Percentiles rank a stretch among this genome's conserved stretches.
Evolutionary conservation across 331 rosid genomes (phyloP).

Genomic region (Erythrophleum ivorense): DNA sequence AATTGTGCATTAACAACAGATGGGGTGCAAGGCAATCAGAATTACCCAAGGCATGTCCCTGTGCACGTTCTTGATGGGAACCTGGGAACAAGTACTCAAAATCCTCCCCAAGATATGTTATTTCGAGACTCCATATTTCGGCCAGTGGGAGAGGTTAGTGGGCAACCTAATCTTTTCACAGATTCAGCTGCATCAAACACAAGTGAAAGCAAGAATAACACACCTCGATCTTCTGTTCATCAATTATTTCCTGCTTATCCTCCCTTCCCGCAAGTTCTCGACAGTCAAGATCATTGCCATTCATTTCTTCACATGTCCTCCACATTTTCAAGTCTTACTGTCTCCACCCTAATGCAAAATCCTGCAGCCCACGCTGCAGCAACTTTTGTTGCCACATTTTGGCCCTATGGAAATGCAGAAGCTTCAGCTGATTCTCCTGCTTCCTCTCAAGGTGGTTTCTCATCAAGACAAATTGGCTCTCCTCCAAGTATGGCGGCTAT

Average conservation of each 20-base stretch:
- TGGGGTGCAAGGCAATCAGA: slow-evolving; percentile 70
- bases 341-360: slow-evolving; percentile 81
- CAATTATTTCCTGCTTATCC: slow-evolving; percentile 69
- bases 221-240: slow-evolving; percentile 59
- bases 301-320: slow-evolving; percentile 70
- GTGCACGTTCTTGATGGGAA: slow-evolving; percentile 86
- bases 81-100: slow-evolving; percentile 55
- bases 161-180: slow-evolving; percentile 52
- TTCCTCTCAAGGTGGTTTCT: slow-evolving; percentile 58
- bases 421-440: slow-evolving; percentile 56
- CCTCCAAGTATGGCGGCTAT: slow-evolving; percentile 79
- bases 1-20: slow-evolving; percentile 58
- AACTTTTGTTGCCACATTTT: slow-evolving; percentile 76
- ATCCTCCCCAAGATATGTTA: slow-evolving; percentile 55
- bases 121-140: slow-evolving; percentile 60
- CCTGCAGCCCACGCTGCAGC: slow-evolving; percentile 95
- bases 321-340: slow-evolving; percentile 68
- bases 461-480: slow-evolving; percentile 58
- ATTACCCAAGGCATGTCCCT: slow-evolving; percentile 83
- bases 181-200: slow-evolving; percentile 63
- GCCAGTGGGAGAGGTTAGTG: slow-evolving; percentile 59
- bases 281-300: slow-evolving; percentile 57
- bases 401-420: slow-evolving; percentile 72
- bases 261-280: slow-evolving; percentile 55
- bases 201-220: slow-evolving; percentile 62